Base-by-base conservation (phyloP, 192 early-diverging fungal species). In the Linnemannia zychae region DNA sequence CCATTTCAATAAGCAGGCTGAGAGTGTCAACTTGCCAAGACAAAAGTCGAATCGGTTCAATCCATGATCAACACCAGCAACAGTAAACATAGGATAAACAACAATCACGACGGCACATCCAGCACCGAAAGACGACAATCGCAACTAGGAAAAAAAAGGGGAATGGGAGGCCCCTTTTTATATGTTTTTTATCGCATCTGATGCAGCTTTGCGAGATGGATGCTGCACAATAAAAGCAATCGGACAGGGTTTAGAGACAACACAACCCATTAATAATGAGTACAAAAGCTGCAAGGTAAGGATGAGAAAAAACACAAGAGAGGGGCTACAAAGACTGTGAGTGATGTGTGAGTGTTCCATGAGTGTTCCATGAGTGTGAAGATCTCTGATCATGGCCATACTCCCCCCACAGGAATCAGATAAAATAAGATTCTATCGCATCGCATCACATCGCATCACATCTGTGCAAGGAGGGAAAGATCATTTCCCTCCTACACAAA, bases 131-230 rank as follows among this genome's bases (percentile, higher is more conserved):
- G 40, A 44, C 40, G 28, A 15, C 28, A 3, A 31, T 3, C 4
- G 13, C 24, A 63, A 63, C 22, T 24, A n/a, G n/a, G 52, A 28
- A 1, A 28, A 6, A 11, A 57, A 57, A 44, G 0, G 53, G 53
- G 52, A 22, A 24, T 53, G 57, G 57, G 28, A 31, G 24, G 0
- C 57, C 57, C 57, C 57, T 63, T 63, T 60, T 63, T 63, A 63
- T 63, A 63, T 31, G 57, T 63, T 63, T 63, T 53, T 63, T 63
- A 63, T 63, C 57, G 28, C 57, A 63, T 63, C 57, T 63, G 57
- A 28, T 24, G 52, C 22, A 20, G 1, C 52, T 24, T 57, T n/a
- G n/a, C n/a, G 40, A 44, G 40, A 44, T 44, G 40, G 40, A 44
- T 44, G 4, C n/a, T n/a, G n/a, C n/a, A n/a, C n/a, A n/a, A n/a